Base-by-base conservation (phyloP, 1,284 basidiomycete species). In the Filobasidium uniguttulatum region DNA sequence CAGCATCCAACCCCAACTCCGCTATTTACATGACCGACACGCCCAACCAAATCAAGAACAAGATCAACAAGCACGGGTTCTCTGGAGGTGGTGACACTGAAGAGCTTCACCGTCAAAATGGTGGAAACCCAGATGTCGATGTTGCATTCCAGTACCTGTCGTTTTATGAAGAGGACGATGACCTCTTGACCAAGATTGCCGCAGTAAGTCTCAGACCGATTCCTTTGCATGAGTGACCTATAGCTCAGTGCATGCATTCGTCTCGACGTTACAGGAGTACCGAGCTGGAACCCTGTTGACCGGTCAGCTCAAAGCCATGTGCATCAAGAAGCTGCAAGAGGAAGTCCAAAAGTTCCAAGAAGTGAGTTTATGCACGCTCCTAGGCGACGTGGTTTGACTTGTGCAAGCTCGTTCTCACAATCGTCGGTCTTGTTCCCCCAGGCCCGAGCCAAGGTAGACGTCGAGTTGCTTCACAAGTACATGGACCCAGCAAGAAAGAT, bases 91-190 rank as follows among this genome's bases (percentile, higher is more conserved):
- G 77, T 64, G 91, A 91, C 68, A 93, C 88, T 10, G 81, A 90
- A 64, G 93, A 97, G 68, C 87, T 96, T 58, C 94, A 99, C 68
- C 68, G 88, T 55, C 75, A 75, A 60, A 69, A 85, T 22, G 94
- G 94, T 5, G 94, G 94, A 1, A 78, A 97, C 67, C 83, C 89
- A 0, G 90, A 97, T 55, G 88, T 98, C 30, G 94, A 99, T 68
- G 87, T 99, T 52, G 77, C 85, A 49, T 98, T 88, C 71, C 91
- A 97, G 70, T 98, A 96, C 69, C 68, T 98, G 56, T 78, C 80
- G n/a, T 98, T 97, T 77, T 96, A 98, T 70, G 73, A 96, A 63
- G 91, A 97, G 3, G 86, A 94, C 61, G 94, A 98, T 56, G 84
- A 79, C 23, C 84, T 89, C 71, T 74, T 94, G 58, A 78, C 76